Percentiles rank a stretch among this genome's conserved stretches.
Evolutionary conservation across 2,329 filamentous ascomycete species (phyloP).

Genomic region (Alternaria sp.): DNA sequence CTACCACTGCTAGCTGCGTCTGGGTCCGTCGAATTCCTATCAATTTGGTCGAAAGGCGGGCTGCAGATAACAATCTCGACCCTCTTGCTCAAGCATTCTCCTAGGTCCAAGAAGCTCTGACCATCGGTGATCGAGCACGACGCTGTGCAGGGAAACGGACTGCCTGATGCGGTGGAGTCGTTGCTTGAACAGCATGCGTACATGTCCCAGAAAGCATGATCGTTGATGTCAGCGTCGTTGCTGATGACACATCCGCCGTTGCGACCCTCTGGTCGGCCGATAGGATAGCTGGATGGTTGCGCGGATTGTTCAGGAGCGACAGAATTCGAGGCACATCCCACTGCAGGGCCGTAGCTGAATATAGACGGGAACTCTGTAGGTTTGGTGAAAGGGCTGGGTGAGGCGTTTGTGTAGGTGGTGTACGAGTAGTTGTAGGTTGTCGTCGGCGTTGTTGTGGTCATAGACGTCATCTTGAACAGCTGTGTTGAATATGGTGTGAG

Average conservation of each 20-base stretch:
- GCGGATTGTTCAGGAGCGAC: slow-evolving; percentile 4
- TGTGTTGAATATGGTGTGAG: not conserved
- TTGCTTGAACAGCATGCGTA: slow-evolving; percentile 27
- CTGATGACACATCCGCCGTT: slow-evolving; percentile 27
- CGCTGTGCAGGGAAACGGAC: slow-evolving; percentile 17
- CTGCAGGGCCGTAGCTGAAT: slow-evolving; percentile 19
- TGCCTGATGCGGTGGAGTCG: slow-evolving; percentile 14
- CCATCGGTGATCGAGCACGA: slow-evolving; percentile 16
- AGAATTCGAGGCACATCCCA: slow-evolving; percentile 13
- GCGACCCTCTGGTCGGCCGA: slow-evolving; percentile 9
- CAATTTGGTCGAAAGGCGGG: slow-evolving; percentile 13
- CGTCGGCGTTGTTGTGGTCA: slow-evolving; percentile 13
- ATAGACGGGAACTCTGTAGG: slow-evolving; percentile 21
- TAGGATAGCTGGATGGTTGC: slow-evolving; percentile 11
- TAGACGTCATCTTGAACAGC: slow-evolving; percentile 3
- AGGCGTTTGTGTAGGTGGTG: slow-evolving; percentile 23
- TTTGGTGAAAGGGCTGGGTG: slow-evolving; percentile 16
- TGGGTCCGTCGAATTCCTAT: not conserved
- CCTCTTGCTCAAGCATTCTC: slow-evolving; percentile 30
- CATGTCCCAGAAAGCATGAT: slow-evolving; percentile 36
- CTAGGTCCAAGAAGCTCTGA: slow-evolving; percentile 26
- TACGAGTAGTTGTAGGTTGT: slow-evolving; percentile 24
- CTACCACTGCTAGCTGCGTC: slow-evolving; percentile 1
- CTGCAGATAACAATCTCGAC: slow-evolving; percentile 26
- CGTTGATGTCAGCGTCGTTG: slow-evolving; percentile 28